A percentile compares a stretch with the other conserved stretches of the same genome.
Evolutionary conservation across 179 eudicot species (phyloP).

Genomic region (Carnegiea gigantea): DNA sequence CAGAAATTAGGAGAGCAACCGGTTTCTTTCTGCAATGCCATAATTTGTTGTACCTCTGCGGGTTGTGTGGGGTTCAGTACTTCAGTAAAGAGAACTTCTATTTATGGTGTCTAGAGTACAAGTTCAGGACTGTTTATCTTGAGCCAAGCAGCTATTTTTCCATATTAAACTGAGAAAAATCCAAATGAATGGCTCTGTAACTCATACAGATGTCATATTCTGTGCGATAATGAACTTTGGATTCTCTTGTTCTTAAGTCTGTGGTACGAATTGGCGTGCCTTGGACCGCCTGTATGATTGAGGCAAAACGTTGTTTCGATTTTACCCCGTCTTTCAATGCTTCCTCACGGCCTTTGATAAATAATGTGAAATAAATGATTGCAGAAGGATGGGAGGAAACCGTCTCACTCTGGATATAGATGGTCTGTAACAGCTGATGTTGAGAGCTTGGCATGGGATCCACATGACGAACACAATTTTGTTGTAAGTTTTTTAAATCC

Average conservation of each 20-base stretch:
- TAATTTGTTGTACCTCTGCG: not conserved
- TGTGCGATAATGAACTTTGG: not conserved
- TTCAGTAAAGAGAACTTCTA: conserved; percentile 1
- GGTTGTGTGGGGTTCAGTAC: not conserved
- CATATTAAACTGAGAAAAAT: not conserved
- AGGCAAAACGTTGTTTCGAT: no score
- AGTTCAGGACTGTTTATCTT: not conserved
- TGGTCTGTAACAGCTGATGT: conserved; percentile 90
- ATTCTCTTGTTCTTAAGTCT: not conserved
- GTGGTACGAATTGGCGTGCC: not conserved
- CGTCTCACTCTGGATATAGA: conserved; percentile 73
- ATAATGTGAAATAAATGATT: conserved; percentile 18
- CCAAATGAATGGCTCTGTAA: not conserved
- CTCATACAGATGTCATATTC: not conserved
- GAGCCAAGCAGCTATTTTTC: not conserved
- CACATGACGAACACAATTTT: conserved; percentile 76
- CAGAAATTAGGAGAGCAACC: not conserved
- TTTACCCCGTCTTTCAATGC: not conserved
- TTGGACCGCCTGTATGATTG: not conserved
- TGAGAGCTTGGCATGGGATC: conserved; percentile 95
- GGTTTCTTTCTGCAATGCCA: not conserved
- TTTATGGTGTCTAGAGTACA: not conserved
- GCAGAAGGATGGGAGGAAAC: conserved; percentile 86
- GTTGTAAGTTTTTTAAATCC: conserved; percentile 49
- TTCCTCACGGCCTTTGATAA: not conserved